phyloP scores from a whole-genome alignment of 805 yeast genomes.

The Candida ficus region DNA sequence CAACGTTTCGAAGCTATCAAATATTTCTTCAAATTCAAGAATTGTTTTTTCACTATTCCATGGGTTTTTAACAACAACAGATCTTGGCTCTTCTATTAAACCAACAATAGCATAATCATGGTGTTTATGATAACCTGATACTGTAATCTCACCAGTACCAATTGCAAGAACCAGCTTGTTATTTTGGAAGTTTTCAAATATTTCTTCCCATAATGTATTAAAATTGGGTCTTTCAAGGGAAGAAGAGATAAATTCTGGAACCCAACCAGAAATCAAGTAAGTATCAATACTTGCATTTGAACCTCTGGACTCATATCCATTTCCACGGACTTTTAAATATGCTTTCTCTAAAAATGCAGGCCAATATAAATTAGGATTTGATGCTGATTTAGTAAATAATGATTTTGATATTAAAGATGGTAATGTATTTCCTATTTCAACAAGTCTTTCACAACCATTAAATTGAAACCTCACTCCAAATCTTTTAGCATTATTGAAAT shows the following conservation, averaged over 20 bases:
- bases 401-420: slow-evolving; percentile 31
- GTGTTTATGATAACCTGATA: slow-evolving; percentile 37
- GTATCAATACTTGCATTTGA: slow-evolving; percentile 75
- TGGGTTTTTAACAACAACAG: slow-evolving; percentile 41
- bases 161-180: slow-evolving; percentile 49
- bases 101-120: slow-evolving; percentile 69
- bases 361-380: slow-evolving; percentile 34
- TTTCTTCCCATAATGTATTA: slow-evolving; percentile 29
- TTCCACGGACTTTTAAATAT: slow-evolving; percentile 47
- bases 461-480: slow-evolving; percentile 40
- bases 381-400: slow-evolving; percentile 14
- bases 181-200: slow-evolving; percentile 27
- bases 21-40: slow-evolving; percentile 26
- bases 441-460: slow-evolving; percentile 49
- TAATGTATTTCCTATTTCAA: slow-evolving; percentile 41
- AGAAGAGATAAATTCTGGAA: slow-evolving; percentile 51
- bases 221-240: slow-evolving; percentile 30
- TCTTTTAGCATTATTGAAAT: slow-evolving; percentile 18
- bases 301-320: slow-evolving; percentile 60
- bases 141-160: slow-evolving; percentile 57
- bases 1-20: slow-evolving; percentile 39
- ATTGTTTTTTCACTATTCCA: slow-evolving; percentile 25
- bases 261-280: slow-evolving; percentile 61
- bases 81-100: slow-evolving; percentile 21
- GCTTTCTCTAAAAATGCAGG: slow-evolving; percentile 80